phyloP scores from a whole-genome alignment of 2,329 filamentous ascomycete genomes.

The Colletotrichum salicis region DNA sequence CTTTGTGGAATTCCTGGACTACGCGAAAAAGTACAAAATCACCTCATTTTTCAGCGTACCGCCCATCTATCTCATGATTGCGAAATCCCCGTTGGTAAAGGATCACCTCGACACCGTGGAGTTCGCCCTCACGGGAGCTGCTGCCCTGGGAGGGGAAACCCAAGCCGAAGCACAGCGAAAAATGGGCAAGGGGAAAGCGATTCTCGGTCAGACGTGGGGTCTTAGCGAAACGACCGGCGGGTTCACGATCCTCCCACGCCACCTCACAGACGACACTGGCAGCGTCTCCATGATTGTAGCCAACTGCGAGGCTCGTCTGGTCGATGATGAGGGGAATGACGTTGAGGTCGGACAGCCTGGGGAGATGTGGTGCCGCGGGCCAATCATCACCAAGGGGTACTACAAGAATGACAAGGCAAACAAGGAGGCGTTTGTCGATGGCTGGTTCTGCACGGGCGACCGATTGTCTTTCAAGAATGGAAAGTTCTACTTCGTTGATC shows the following conservation, averaged over 20 bases:
- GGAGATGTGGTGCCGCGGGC: constrained; percentile 76
- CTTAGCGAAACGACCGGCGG: constrained; percentile 65
- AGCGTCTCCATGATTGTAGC: constrained; percentile 56
- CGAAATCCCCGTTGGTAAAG: constrained; percentile 64
- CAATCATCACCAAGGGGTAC: constrained; percentile 78
- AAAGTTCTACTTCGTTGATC: constrained; percentile 82
- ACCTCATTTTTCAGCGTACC: constrained; percentile 69
- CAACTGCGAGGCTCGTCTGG: constrained; percentile 48
- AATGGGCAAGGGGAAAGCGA: constrained; percentile 52
- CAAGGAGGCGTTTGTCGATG: constrained; percentile 63
- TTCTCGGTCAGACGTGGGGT: constrained; percentile 66
- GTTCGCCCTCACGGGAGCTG: constrained; percentile 62
- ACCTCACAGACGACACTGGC: constrained; percentile 54
- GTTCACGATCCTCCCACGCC: constrained; percentile 57
- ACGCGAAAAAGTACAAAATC: constrained; percentile 60
- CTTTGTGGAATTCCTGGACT: constrained; percentile 63
- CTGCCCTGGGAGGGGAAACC: constrained; percentile 65
- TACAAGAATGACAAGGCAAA: constrained; percentile 75
- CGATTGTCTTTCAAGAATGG: constrained; percentile 77
- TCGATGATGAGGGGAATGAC: constrained; percentile 53
- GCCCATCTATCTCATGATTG: constrained; percentile 68
- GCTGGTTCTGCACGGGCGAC: constrained; percentile 85
- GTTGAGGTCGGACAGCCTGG: constrained; percentile 57
- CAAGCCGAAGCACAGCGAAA: constrained; percentile 62
- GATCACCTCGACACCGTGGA: constrained; percentile 64